A percentile compares a stretch with the other conserved stretches of the same genome.
phyloP scores from a whole-genome alignment of 2,329 filamentous ascomycete genomes.

The Immersiporthe knoxdaviesiana region DNA sequence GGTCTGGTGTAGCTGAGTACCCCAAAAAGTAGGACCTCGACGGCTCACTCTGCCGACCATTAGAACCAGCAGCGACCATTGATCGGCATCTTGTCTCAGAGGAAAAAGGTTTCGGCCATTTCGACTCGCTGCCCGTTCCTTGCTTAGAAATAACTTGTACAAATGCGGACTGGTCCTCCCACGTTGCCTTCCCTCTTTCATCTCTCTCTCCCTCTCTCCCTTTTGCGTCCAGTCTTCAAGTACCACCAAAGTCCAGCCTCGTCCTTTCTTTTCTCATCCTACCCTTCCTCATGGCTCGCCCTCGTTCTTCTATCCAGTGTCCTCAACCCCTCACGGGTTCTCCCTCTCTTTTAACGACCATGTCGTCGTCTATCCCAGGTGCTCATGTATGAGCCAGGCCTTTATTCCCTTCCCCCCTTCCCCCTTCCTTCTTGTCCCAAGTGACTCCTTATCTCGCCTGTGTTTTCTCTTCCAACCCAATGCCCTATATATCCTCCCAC shows the following conservation, averaged over 20 bases:
- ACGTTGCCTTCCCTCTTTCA: neutral
- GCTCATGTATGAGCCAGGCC: neutral
- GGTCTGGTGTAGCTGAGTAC: neutral
- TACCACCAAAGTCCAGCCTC: too few species aligned
- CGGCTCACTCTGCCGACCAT: too few species aligned
- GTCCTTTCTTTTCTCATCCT: neutral
- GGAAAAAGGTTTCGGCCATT: neutral
- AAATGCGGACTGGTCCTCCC: constrained; percentile 11
- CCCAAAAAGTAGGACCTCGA: too few species aligned
- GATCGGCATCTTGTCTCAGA: neutral
- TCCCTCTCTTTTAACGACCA: neutral
- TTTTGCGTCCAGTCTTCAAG: too few species aligned
- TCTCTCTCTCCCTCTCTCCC: neutral
- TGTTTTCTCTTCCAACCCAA: neutral
- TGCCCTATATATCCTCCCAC: too few species aligned
- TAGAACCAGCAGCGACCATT: too few species aligned
- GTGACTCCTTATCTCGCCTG: neutral
- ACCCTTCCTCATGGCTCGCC: neutral
- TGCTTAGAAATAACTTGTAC: constrained; percentile 1
- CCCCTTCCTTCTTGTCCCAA: neutral
- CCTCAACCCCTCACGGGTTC: neutral
- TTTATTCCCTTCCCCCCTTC: too few species aligned
- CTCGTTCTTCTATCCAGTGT: neutral
- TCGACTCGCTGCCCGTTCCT: neutral
- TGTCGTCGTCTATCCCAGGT: neutral